phyloP scores from a whole-genome alignment of 1,284 basidiomycete genomes.

The Xerocomus cyaneibrunnescens region DNA sequence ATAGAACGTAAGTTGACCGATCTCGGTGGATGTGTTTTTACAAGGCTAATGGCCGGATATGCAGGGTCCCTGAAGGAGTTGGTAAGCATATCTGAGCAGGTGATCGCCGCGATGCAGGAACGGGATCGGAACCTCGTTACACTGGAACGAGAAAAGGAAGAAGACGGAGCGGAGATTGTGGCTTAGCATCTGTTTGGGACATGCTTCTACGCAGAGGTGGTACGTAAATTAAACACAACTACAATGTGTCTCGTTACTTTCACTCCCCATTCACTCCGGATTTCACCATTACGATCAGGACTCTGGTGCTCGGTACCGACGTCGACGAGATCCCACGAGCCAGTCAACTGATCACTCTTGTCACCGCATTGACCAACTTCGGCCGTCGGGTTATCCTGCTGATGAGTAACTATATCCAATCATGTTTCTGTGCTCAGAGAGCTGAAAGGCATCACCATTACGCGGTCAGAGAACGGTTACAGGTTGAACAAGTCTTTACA shows the following conservation, averaged over 20 bases:
- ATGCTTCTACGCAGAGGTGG: not conserved
- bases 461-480: not conserved
- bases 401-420: not conserved
- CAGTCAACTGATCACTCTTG: not conserved
- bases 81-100: constrained; percentile 25
- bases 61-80: constrained; percentile 30
- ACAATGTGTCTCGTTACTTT: not conserved
- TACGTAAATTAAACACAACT: not conserved
- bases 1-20: constrained; percentile 48
- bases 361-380: no score
- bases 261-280: not conserved
- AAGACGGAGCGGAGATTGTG: not conserved
- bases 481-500: not conserved
- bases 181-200: no score
- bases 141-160: constrained; percentile 7
- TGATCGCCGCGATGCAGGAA: constrained; percentile 20
- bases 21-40: not conserved
- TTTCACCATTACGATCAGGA: not conserved
- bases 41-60: not conserved
- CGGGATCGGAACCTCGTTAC: constrained; percentile 17
- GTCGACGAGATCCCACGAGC: not conserved
- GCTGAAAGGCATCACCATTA: not conserved
- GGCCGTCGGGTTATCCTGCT: no score
- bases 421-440: not conserved
- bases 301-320: not conserved